phyloP scores from a whole-genome alignment of 768 basidiomycete genomes.

The Tulasnella sp. region DNA sequence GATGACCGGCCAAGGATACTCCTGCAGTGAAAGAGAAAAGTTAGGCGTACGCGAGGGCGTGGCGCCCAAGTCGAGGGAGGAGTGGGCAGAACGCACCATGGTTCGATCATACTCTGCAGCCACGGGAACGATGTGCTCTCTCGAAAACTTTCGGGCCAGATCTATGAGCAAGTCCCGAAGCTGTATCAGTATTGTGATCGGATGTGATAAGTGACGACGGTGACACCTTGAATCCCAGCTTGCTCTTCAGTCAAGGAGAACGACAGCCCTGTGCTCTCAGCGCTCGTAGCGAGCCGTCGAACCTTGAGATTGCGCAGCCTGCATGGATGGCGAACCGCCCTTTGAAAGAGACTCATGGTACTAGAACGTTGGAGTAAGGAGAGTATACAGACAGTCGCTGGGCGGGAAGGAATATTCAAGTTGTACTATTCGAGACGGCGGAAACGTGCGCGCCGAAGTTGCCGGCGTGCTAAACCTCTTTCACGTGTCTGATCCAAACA shows the following conservation, averaged over 20 bases:
- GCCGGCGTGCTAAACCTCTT: neutral
- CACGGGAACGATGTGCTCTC: constrained; percentile 38
- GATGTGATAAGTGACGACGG: neutral
- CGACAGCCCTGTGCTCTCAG: constrained; percentile 15
- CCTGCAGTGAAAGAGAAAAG: constrained; percentile 18
- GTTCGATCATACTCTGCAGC: constrained; percentile 41
- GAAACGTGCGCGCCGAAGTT: neutral
- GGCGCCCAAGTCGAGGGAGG: neutral
- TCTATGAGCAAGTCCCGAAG: constrained; percentile 30
- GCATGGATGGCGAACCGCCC: neutral
- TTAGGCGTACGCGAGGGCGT: neutral
- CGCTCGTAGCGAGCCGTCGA: neutral
- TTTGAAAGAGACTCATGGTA: neutral
- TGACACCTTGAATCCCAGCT: constrained; percentile 37
- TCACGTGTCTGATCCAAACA: too few relatives aligned
- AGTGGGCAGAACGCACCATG: constrained; percentile 34
- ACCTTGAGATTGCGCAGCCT: neutral
- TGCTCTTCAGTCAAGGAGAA: constrained; percentile 42
- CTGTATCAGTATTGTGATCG: neutral
- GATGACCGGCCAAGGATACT: constrained; percentile 41
- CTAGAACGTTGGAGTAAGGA: neutral
- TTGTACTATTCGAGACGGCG: neutral
- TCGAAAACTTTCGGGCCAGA: constrained; percentile 35
- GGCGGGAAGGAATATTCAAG: neutral
- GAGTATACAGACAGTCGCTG: neutral